These are phyloP conservation scores for Phoenix roebelenii DNA, from an alignment of 176 grass and related monocot genomes.

Conservation along the genomic window DNA sequence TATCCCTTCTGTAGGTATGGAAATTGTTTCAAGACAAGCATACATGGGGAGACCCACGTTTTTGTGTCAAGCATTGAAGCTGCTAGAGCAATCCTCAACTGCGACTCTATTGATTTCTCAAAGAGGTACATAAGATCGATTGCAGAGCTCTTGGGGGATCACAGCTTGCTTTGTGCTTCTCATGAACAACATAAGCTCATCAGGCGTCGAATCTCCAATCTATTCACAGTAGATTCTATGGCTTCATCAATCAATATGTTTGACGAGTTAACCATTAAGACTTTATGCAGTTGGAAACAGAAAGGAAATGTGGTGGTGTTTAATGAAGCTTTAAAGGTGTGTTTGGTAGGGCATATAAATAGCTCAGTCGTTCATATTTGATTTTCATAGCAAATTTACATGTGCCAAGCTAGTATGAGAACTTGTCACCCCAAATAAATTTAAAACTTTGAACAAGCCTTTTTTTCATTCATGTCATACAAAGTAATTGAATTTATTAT, in stretches of 20 bases:
- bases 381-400: too few relatives aligned
- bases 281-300: slow-evolving; percentile 3
- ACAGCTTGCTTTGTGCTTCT: slow-evolving; percentile 72
- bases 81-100: slow-evolving; percentile 27
- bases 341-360: neutral
- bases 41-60: slow-evolving; percentile 69
- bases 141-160: slow-evolving; percentile 50
- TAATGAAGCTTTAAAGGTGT: slow-evolving; percentile 43
- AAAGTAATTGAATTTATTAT: neutral
- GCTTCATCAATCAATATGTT: slow-evolving; percentile 29
- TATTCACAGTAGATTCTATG: slow-evolving; percentile 39
- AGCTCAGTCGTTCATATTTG: too few relatives aligned
- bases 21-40: slow-evolving; percentile 50
- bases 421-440: too few relatives aligned
- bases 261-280: slow-evolving; percentile 26
- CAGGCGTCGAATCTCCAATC: slow-evolving; percentile 40
- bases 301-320: slow-evolving; percentile 31
- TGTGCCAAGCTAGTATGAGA: too few relatives aligned
- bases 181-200: slow-evolving; percentile 39
- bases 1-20: slow-evolving; percentile 27
- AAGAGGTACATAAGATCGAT: slow-evolving; percentile 86
- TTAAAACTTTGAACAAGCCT: too few relatives aligned
- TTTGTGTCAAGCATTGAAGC: slow-evolving; percentile 40
- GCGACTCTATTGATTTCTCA: slow-evolving; percentile 45
- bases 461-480: too few relatives aligned